Conservation (phyloP, 108 stramenopile genomes). For the Nitzschia inconspicua region DNA sequence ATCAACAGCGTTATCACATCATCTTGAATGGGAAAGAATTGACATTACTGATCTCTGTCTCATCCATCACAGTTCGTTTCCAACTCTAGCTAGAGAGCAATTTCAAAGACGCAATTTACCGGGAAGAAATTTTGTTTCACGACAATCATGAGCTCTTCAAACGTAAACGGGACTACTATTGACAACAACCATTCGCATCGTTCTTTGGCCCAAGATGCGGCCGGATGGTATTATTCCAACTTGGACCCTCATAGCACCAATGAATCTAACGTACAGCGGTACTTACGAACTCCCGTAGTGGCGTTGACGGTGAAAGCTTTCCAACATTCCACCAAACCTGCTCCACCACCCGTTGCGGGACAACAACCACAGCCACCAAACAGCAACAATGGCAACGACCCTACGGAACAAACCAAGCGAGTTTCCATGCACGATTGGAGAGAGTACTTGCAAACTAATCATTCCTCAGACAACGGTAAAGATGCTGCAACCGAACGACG, state of each 20-base stretch:
- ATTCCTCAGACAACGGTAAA: not conserved
- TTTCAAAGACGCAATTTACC: too few relatives aligned
- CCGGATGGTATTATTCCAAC: constrained; percentile 58
- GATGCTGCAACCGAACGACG: constrained; percentile 3
- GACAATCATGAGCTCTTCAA: constrained; percentile 8
- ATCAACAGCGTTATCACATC: too few relatives aligned
- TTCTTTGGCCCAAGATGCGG: constrained; percentile 43
- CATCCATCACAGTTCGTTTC: too few relatives aligned
- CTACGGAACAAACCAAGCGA: constrained; percentile 2
- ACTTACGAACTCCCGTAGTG: constrained; percentile 55
- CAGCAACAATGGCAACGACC: not conserved
- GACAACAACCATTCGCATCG: constrained; percentile 11
- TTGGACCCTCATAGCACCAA: constrained; percentile 61
- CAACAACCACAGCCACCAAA: not conserved
- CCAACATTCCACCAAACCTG: not conserved
- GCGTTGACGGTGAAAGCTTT: constrained; percentile 59
- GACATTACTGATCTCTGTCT: too few relatives aligned
- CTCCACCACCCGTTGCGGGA: not conserved
- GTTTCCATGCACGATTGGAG: constrained; percentile 15
- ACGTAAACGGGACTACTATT: too few relatives aligned
- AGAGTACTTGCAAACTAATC: constrained; percentile 10
- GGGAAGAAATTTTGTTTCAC: not conserved
- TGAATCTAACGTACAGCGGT: constrained; percentile 44
- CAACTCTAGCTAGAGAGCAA: too few relatives aligned
- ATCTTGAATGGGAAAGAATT: too few relatives aligned